A percentile compares a stretch with the other conserved stretches of the same genome.
phyloP scores from a whole-genome alignment of 345 rosid genomes.

The Corymbia maculata region DNA sequence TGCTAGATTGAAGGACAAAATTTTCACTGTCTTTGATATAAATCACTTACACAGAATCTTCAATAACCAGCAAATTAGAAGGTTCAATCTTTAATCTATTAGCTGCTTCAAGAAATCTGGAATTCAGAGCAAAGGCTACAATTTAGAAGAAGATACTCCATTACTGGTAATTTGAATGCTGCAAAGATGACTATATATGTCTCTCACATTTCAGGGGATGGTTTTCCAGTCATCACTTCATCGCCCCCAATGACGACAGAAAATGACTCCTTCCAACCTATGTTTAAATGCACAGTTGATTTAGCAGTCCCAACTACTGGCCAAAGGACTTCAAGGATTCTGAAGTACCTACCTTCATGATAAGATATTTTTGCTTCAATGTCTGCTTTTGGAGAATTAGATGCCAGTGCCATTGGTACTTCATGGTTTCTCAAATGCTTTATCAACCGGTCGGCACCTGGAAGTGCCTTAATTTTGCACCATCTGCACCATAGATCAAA shows the following conservation, averaged over 20 bases:
- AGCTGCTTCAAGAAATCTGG: constrained; percentile 81
- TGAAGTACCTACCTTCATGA: constrained; percentile 40
- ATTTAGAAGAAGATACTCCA: background rate
- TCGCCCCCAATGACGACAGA: constrained; percentile 70
- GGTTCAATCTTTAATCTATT: constrained; percentile 47
- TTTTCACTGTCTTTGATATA: background rate
- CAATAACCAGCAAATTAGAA: constrained; percentile 60
- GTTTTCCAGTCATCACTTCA: constrained; percentile 76
- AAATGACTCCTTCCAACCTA: constrained; percentile 81
- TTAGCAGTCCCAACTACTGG: background rate
- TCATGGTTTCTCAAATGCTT: constrained; percentile 60
- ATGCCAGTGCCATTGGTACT: constrained; percentile 75
- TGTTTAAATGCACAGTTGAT: background rate
- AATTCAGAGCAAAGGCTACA: background rate
- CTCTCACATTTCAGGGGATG: constrained; percentile 85
- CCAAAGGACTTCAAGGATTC: background rate
- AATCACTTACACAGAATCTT: constrained; percentile 80
- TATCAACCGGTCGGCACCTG: constrained; percentile 75
- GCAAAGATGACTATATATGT: background rate
- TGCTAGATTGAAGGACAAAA: background rate
- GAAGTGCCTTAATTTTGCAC: constrained; percentile 64
- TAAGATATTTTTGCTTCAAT: constrained; percentile 63
- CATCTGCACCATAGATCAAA: constrained; percentile 24
- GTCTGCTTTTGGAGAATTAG: constrained; percentile 61
- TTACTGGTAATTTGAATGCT: background rate